Evolutionary conservation across 495 filamentous ascomycete species (phyloP), one percentile per base, ranked within the genome.

Genomic region (Aspergillus hancockii): DNA sequence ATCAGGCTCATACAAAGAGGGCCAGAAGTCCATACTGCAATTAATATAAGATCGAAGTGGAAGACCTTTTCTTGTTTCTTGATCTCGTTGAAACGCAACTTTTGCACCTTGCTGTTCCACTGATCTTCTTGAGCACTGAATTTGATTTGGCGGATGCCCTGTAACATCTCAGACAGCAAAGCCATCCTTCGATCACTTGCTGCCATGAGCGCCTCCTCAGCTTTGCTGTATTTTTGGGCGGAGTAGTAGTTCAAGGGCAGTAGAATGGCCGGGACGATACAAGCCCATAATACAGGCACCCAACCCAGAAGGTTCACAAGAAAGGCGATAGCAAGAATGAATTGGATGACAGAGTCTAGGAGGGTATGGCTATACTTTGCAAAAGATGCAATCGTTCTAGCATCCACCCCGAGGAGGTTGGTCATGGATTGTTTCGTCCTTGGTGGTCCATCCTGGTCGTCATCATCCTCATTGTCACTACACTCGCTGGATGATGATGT

Each of bases 101-200:
- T 75, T 22, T 73, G 66, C 52, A 92, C 89, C 55, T 84, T 87
- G n/a, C 72, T 67, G 67, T 89, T 78, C 89, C 89, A 92, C 57
- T 86, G 81, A 8, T 66, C 65, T 67, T 92, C 89, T 12, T 88
- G 71, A n/a, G 88, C 88, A 8, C 86, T 86, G 64, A 92, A 90
- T 64, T 92, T 92, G 65, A 92, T 90, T 67, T 92, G 89, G 9
- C 89, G 81, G 49, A 92, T 91, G 36, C 85, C 89, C 60, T 86
- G 83, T 4, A 92, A 69, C 6, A 87, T 88, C 69, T 92, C 89
- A 1, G 85, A 88, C 23, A 91, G 73, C 0, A 90, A 76, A 4
- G 79, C 83, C 76, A 90, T 79, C 68, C 91, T 91, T 51, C 81
- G 72, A 67, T 92, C 89, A 43, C 89, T 76, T 16, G 83, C 71